Evolutionary conservation across 2,329 filamentous ascomycete genomes (phyloP).

Genomic region (Plenodomus tracheiphilus): DNA sequence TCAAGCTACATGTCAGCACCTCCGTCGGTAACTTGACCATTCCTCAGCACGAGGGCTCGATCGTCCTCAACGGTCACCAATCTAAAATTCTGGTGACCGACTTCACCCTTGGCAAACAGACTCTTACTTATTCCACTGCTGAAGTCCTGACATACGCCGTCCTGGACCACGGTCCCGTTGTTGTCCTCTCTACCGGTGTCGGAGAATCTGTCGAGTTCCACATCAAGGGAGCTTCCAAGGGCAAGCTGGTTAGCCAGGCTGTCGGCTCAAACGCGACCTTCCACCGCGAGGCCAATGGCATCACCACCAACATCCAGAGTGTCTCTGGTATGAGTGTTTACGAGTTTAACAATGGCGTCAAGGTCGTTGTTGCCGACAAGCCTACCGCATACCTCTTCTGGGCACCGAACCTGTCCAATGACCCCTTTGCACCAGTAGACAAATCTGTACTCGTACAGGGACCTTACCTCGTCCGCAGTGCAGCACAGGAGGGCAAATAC

Average conservation of each 20-base stretch:
- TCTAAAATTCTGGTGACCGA: slow-evolving; percentile 66
- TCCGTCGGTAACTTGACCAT: slow-evolving; percentile 59
- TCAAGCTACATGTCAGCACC: slow-evolving; percentile 60
- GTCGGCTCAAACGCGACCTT: slow-evolving; percentile 50
- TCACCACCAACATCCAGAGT: slow-evolving; percentile 37
- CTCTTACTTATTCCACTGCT: slow-evolving; percentile 57
- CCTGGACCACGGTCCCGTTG: slow-evolving; percentile 40
- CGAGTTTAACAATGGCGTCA: slow-evolving; percentile 43
- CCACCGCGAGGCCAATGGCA: slow-evolving; percentile 43
- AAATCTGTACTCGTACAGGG: slow-evolving; percentile 47
- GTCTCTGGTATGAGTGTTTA: slow-evolving; percentile 40
- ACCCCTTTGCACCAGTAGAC: slow-evolving; percentile 45
- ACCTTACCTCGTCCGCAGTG: slow-evolving; percentile 47
- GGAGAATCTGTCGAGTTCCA: slow-evolving; percentile 49
- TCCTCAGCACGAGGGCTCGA: slow-evolving; percentile 53
- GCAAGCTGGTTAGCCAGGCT: slow-evolving; percentile 44
- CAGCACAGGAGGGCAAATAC: slow-evolving; percentile 20
- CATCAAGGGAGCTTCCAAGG: slow-evolving; percentile 43
- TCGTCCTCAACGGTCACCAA: slow-evolving; percentile 63
- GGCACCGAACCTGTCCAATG: slow-evolving; percentile 44
- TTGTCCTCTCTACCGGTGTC: slow-evolving; percentile 45
- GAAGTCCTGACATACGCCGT: slow-evolving; percentile 54
- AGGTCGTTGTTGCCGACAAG: slow-evolving; percentile 44
- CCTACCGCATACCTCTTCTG: slow-evolving; percentile 44
- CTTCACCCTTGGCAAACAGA: slow-evolving; percentile 58